These are phyloP conservation scores for Naganishia sp. DNA, from an alignment of 1,284 basidiomycete genomes.

Conservation along the genomic window DNA sequence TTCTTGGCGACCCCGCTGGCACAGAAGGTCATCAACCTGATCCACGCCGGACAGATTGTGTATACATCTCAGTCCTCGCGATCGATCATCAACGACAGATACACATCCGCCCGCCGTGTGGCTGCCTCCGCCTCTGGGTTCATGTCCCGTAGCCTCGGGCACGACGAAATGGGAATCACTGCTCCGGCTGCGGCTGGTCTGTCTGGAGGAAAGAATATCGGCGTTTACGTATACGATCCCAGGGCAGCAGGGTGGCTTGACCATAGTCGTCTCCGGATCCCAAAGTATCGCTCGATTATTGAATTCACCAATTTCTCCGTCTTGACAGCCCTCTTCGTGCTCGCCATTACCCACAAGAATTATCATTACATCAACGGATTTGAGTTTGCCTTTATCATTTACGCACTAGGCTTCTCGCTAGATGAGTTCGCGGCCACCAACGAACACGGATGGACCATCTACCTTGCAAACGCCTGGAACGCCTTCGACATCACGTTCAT, in stretches of 20 bases:
- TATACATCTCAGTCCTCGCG: slow-evolving; percentile 61
- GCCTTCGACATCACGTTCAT: slow-evolving; percentile 79
- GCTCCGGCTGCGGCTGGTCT: slow-evolving; percentile 1
- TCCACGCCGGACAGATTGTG: slow-evolving; percentile 64
- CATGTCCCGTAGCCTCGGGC: slow-evolving; percentile 19
- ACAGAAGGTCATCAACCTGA: slow-evolving; percentile 78
- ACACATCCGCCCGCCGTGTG: slow-evolving; percentile 60
- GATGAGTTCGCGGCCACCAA: slow-evolving; percentile 58
- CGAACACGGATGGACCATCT: slow-evolving; percentile 74
- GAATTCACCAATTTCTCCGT: slow-evolving; percentile 72
- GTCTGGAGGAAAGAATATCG: slow-evolving; percentile 23
- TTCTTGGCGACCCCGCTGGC: slow-evolving; percentile 77
- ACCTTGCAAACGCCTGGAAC: slow-evolving; percentile 71
- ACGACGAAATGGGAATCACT: slow-evolving; percentile 11
- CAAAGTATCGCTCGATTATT: slow-evolving; percentile 63
- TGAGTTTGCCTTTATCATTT: slow-evolving; percentile 72
- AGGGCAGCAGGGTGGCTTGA: slow-evolving; percentile 74
- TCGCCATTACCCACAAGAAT: slow-evolving; percentile 55
- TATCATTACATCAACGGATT: slow-evolving; percentile 59
- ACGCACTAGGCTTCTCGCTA: slow-evolving; percentile 72
- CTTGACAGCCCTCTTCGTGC: slow-evolving; percentile 68
- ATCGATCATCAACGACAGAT: slow-evolving; percentile 79
- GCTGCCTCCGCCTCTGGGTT: slow-evolving; percentile 26
- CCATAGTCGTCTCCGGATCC: slow-evolving; percentile 74
- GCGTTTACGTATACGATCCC: slow-evolving; percentile 67